These are phyloP conservation scores for Globisporangium acanthophoron DNA, from an alignment of 352 stramenopile species.

Conservation along the genomic window DNA sequence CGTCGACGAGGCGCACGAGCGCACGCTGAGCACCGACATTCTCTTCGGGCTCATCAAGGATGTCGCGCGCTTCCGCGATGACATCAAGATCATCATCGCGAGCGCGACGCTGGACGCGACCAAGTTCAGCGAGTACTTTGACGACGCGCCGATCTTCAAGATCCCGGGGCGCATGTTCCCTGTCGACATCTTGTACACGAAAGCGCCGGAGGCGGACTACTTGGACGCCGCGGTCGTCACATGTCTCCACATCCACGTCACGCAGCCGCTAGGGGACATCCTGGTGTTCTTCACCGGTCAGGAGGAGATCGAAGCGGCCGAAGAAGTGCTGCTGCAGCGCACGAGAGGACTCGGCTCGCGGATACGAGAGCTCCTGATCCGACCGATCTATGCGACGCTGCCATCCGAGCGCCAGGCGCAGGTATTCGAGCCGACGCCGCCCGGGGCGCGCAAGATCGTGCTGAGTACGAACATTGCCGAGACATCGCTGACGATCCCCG, in stretches of 20 bases:
- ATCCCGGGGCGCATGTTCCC: slow-evolving; percentile 96
- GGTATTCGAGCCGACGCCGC: slow-evolving; percentile 98
- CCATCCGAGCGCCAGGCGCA: slow-evolving; percentile 98
- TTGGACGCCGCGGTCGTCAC: slow-evolving; percentile 98
- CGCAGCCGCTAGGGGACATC: slow-evolving; percentile 96
- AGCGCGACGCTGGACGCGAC: slow-evolving; percentile 97
- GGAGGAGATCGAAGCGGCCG: slow-evolving; percentile 98
- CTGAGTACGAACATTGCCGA: slow-evolving; percentile 99
- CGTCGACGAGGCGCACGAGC: slow-evolving; percentile 99
- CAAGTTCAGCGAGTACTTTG: slow-evolving; percentile 99
- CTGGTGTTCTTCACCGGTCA: slow-evolving; percentile 99
- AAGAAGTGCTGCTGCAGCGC: slow-evolving; percentile 93
- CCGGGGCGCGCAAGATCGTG: slow-evolving; percentile 96
- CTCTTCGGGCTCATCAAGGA: slow-evolving; percentile 99
- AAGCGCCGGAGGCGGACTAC: slow-evolving; percentile 98
- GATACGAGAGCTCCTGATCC: slow-evolving; percentile 98
- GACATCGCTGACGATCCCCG: slow-evolving; percentile 98
- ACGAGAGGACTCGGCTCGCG: slow-evolving; percentile 92
- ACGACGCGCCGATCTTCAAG: slow-evolving; percentile 98
- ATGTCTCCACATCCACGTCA: slow-evolving; percentile 98
- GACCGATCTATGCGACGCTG: slow-evolving; percentile 98
- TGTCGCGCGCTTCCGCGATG: slow-evolving; percentile 93
- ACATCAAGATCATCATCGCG: slow-evolving; percentile 98
- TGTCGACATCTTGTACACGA: slow-evolving; percentile 98
- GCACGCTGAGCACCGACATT: slow-evolving; percentile 98